Evolutionary conservation across 2,329 filamentous ascomycete genomes (phyloP).

Genomic region (Alternaria triticimaculans): DNA sequence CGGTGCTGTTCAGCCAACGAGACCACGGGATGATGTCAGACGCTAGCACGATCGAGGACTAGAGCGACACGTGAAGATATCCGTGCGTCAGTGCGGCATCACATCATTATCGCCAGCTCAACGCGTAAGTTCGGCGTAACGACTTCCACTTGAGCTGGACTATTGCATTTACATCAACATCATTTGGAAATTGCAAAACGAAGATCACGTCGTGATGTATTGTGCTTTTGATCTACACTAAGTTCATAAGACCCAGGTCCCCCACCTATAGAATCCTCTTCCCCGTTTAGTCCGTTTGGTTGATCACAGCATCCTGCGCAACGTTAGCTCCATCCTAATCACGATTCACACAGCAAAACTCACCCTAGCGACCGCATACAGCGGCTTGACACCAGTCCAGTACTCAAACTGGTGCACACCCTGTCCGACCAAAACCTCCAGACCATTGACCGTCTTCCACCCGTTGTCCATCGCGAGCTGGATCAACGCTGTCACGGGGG

Average conservation of each 20-base stretch:
- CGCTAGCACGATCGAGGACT: not conserved
- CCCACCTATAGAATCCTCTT: not conserved
- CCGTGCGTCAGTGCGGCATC: not conserved
- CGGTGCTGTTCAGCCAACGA: not conserved
- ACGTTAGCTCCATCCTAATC: slow-evolving; percentile 5
- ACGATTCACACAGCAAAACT: slow-evolving; percentile 27
- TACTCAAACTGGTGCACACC: slow-evolving; percentile 84
- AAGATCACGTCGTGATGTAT: not conserved
- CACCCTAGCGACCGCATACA: slow-evolving; percentile 73
- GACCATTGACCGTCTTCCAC: slow-evolving; percentile 84
- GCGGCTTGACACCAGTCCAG: slow-evolving; percentile 81
- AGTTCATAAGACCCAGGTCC: not conserved
- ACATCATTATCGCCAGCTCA: not conserved
- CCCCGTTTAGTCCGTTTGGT: slow-evolving; percentile 11
- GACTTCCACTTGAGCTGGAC: too few relatives aligned
- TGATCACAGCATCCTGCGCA: slow-evolving; percentile 24
- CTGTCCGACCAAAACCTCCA: slow-evolving; percentile 89
- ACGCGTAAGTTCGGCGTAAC: too few relatives aligned
- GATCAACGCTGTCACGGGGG: slow-evolving; percentile 82
- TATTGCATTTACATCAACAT: not conserved
- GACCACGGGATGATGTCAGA: slow-evolving; percentile 7
- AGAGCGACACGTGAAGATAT: not conserved
- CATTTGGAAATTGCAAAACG: accelerated
- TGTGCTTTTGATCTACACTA: not conserved
- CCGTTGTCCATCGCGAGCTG: slow-evolving; percentile 76